phyloP scores from a whole-genome alignment of 2,329 filamentous ascomycete genomes.

The Colletotrichum sp. region DNA sequence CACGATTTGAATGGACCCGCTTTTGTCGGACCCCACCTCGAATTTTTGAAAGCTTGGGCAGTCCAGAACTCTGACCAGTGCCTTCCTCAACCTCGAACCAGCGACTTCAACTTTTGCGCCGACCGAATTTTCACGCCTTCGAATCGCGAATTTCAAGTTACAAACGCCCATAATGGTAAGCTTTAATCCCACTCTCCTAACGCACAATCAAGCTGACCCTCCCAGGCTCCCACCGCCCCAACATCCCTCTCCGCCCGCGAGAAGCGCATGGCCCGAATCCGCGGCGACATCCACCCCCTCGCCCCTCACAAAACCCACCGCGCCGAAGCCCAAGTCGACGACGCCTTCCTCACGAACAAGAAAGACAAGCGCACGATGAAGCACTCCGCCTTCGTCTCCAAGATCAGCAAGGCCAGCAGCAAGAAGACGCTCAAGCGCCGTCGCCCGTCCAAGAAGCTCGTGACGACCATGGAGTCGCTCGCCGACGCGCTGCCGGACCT shows the following conservation, averaged over 20 bases:
- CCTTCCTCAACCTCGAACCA: not conserved
- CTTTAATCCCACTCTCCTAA: accelerated
- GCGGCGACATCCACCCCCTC: constrained; percentile 53
- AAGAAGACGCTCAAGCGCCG: constrained; percentile 66
- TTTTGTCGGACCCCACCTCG: not conserved
- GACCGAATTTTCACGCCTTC: accelerated
- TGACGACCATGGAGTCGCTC: constrained; percentile 75
- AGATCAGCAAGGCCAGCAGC: constrained; percentile 56
- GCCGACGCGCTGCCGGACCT: constrained; percentile 80
- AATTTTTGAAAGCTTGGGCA: constrained; percentile 15
- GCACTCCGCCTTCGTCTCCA: constrained; percentile 79
- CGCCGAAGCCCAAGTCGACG: constrained; percentile 53
- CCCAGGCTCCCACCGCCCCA: constrained; percentile 35
- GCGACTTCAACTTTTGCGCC: not conserved
- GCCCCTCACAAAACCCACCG: constrained; percentile 59
- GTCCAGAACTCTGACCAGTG: not conserved
- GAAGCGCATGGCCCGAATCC: constrained; percentile 58
- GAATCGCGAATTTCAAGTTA: not conserved
- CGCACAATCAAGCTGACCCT: not conserved
- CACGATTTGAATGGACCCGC: not conserved
- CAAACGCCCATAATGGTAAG: constrained; percentile 1
- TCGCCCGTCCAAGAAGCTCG: constrained; percentile 77
- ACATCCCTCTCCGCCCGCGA: constrained; percentile 63
- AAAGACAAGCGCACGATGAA: constrained; percentile 84
- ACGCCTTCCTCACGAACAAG: constrained; percentile 74